Conservation (phyloP, 495 filamentous ascomycete species). For the Penicillium subrubescens region DNA sequence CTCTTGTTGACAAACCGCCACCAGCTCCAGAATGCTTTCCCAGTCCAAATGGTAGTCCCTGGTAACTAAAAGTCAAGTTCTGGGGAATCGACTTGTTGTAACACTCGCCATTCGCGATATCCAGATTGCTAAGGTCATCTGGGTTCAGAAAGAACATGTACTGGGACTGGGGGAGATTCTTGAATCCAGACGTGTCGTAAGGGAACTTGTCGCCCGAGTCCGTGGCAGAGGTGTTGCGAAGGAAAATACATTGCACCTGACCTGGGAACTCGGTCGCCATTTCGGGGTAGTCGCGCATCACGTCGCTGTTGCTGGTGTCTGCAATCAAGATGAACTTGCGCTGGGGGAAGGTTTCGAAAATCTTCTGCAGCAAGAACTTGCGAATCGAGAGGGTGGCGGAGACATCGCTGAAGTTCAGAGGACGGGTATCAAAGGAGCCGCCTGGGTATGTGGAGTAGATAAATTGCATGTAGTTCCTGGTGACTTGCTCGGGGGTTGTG, state of each 20-base stretch:
- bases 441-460: constrained; percentile 73
- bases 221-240: constrained; percentile 72
- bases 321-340: constrained; percentile 76
- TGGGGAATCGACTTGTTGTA: constrained; percentile 62
- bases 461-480: constrained; percentile 78
- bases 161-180: constrained; percentile 57
- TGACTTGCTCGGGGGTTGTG: constrained; percentile 78
- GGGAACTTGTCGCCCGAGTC: constrained; percentile 65
- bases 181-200: constrained; percentile 73
- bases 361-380: constrained; percentile 63
- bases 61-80: constrained; percentile 69
- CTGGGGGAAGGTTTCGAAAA: constrained; percentile 74
- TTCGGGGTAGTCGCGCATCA: constrained; percentile 73
- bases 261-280: constrained; percentile 64
- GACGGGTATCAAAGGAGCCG: constrained; percentile 73
- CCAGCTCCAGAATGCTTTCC: constrained; percentile 25
- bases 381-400: constrained; percentile 70
- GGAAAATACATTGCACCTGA: constrained; percentile 76
- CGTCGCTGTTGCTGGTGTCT: constrained; percentile 76
- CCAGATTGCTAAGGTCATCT: constrained; percentile 66
- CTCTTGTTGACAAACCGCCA: constrained; percentile 1
- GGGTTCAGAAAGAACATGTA: constrained; percentile 81
- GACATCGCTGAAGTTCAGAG: constrained; percentile 77
- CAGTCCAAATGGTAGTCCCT: constrained; percentile 55
- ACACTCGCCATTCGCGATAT: constrained; percentile 71